Evolutionary conservation across 2,329 filamentous ascomycete genomes (phyloP), one percentile per base, ranked within the genome.

Genomic region (Hypomyces rosellus): DNA sequence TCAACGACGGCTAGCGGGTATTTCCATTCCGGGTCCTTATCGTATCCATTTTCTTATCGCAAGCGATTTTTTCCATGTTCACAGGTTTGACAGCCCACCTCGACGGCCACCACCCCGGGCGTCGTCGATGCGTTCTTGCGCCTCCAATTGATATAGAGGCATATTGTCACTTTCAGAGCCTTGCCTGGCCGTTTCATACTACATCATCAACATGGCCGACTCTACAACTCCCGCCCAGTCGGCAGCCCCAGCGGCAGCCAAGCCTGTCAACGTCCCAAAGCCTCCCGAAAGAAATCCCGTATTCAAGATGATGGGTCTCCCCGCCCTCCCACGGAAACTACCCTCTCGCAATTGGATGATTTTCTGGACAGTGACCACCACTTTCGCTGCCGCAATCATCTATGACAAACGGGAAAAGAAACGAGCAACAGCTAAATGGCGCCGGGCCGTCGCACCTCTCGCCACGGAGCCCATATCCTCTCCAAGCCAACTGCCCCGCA

Each of bases 271-370:
- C 8, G 15, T 42, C 61, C 71, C 43, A 69, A 74, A 61, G 46
- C 61, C 57, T 22, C 74, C 48, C 34, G 36, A 51, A 15, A 46
- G 78, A 45, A 92, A 92, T 69, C 86, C 85, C 40, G 86, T 83
- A 48, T 80, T 89, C 61, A 81, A 81, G 56, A 87, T 88, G 78
- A 82, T 93, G 72, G 92, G 92, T 51, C 74, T 99, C 52, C 92
- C 92, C 46, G 87, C 85, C 58, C 81, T 96, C 54, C 86, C 88
- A 53, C 79, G 84, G 60, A 89, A 84, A 69, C 82, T 99, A 15
- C 93, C 93, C 7, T 97, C 92, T 15, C 87, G 93, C 54, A 97
- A 97, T 68, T 99, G 93, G 93, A 82, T 93, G 71, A 96, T 99
- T 63, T 99, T 99, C 73, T 83, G 91, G 69, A 77, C 86, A 43